Base-by-base conservation (phyloP, 2,329 filamentous ascomycete species). In the Orbilia javanica region DNA sequence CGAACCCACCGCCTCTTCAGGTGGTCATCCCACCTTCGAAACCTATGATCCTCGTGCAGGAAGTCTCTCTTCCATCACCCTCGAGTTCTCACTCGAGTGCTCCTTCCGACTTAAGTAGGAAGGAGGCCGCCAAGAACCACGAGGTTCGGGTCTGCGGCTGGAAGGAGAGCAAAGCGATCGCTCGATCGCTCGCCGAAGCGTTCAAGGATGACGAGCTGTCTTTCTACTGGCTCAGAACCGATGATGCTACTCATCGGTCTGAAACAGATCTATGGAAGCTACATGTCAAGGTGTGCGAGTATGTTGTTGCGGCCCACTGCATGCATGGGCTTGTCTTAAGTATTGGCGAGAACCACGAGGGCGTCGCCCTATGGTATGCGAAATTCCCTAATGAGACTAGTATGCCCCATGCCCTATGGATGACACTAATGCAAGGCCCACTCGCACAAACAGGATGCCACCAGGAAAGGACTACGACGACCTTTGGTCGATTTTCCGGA, bases 151-250 rank as follows among this genome's bases (percentile, higher is more conserved):
- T 77, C 64, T 76, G 94, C 80, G 86, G 86, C 79, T 87, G 90
- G 82, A 85, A 87, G 72, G 92, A 94, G 85, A 91, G 89, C 85
- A 90, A 90, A 83, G 88, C 90, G 83, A 92, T 92, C 34, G 92
- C 90, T 27, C 85, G 88, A 39, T 90, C 90, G 82, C 88, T 96
- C 80, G 91, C 93, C 55, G 89, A 93, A 83, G 91, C 93, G 79
- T 96, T 96, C 85, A 90, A 88, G 73, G 86, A 90, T 78, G 93
- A 96, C 83, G 89, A 92, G 74, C 88, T 93, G 79, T 90, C 90
- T 79, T 87, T 88, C 83, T 96, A 95, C 85, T 90, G 93, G 82
- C 86, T 94, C 81, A 89, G 92, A 82, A 89, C 90, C 53, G 89
- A 91, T 76, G 91, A 93, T 83, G 88, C 89, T 84, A 86, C 86